A percentile compares a stretch with the other conserved stretches of the same genome.
These are phyloP conservation scores for Xylaria intraflava DNA, from an alignment of 495 filamentous ascomycete species.

Conservation along the genomic window DNA sequence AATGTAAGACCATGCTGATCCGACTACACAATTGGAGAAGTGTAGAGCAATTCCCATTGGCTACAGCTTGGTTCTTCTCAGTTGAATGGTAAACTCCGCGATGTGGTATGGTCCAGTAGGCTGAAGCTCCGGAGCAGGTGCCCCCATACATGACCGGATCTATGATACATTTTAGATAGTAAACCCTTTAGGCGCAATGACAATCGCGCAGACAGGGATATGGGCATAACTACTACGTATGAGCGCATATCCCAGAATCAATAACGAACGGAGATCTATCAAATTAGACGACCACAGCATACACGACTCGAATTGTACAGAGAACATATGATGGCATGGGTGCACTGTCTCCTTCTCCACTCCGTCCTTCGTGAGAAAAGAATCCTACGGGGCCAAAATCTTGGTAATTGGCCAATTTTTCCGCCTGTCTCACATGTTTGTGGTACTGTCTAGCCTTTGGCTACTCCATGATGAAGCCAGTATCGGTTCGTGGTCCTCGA, in stretches of 20 bases:
- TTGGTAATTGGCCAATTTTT: constrained; percentile 28
- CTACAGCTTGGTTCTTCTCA: too few species aligned
- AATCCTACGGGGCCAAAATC: constrained; percentile 15
- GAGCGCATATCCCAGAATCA: too few species aligned
- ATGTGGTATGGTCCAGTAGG: too few species aligned
- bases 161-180: too few species aligned
- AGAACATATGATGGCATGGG: constrained; percentile 24
- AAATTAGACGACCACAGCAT: constrained; percentile 13
- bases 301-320: constrained; percentile 17
- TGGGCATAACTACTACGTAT: too few species aligned
- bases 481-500: constrained; percentile 14
- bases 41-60: too few species aligned
- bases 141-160: too few species aligned
- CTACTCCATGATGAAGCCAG: constrained; percentile 3
- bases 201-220: too few species aligned
- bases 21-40: background rate
- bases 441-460: constrained; percentile 10
- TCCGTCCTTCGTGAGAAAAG: constrained; percentile 18
- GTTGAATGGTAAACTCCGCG: too few species aligned
- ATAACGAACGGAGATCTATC: constrained; percentile 10
- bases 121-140: too few species aligned
- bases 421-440: constrained; percentile 22
- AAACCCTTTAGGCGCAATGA: too few species aligned
- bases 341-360: constrained; percentile 14
- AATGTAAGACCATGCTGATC: background rate